Base-by-base conservation (phyloP, 2,329 filamentous ascomycete species). In the Apiospora hydei region DNA sequence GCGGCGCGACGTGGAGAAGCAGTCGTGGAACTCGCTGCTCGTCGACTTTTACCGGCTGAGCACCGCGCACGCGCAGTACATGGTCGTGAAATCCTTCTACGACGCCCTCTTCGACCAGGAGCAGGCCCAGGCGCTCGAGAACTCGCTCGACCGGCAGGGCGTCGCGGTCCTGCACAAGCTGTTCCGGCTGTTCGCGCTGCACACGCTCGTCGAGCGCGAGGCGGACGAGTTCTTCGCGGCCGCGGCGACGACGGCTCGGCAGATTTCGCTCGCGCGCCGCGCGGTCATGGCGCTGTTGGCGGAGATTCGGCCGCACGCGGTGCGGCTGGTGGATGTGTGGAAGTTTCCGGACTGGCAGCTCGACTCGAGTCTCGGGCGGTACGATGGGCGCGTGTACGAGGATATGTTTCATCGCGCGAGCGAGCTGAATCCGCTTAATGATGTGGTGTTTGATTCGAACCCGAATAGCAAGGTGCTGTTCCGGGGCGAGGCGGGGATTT, bases 131-230 rank as follows among this genome's bases (percentile, higher is more conserved):
- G 78, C 85, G 10, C 86, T 88, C 14, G 82, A 82, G n/a, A 80
- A 85, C 16, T 84, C 88, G 21, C 83, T 93, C 43, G 89, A 91
- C 78, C 77, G 85, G 0, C 85, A 87, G 71, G 93, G 91, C 0
- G 82, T 88, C 18, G 81, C 81, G 0, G 78, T 93, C 13, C 83
- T 94, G 76, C 88, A 90, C 82, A 90, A 90, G 91, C 85, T 96
- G 88, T 93, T 94, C 89, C 88, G 94, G 92, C 91, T 96, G 88
- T 92, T 94, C 88, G 81, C 89, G 83, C 85, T 92, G 84, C 86
- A 86, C 78, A 77, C 85, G 71, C 74, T 64, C 8, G 57, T 95
- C 13, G 91, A 94, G 81, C 86, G 87, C 70, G 91, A 94, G 77
- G 89, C 90, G 0, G 87, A 88, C 30, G 92, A 94, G 76, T 94